Percentiles rank a stretch among this genome's conserved stretches.
Evolutionary conservation across 164 flowering plant genomes (phyloP).

Genomic region (Protea cynaroides): DNA sequence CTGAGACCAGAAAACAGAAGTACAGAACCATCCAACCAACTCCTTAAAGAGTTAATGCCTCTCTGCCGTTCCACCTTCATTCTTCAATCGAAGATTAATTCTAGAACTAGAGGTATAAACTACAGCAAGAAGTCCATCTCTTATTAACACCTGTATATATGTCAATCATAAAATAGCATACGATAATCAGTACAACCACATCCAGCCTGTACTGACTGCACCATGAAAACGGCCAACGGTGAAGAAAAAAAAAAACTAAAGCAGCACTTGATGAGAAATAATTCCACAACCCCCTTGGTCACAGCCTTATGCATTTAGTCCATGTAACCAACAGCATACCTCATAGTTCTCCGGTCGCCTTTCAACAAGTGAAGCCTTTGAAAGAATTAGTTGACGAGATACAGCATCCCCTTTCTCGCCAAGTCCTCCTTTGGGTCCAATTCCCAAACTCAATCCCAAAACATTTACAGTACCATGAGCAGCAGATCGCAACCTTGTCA

Average conservation of each 20-base stretch:
- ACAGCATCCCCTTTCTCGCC: constrained; percentile 94
- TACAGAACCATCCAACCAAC: no score
- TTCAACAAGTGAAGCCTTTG: constrained; percentile 86
- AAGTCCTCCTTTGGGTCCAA: constrained; percentile 96
- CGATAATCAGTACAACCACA: no score
- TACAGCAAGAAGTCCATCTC: no score
- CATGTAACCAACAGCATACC: constrained; percentile 37
- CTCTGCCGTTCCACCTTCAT: no score
- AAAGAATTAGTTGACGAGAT: constrained; percentile 85
- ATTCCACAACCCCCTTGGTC: neutral
- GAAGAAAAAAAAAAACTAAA: neutral
- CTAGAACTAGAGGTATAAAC: no score
- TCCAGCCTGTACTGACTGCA: neutral
- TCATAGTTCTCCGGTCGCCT: constrained; percentile 95
- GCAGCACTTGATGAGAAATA: neutral
- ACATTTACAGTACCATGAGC: constrained; percentile 87
- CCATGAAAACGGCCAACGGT: neutral
- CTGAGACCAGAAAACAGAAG: no score
- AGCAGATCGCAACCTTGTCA: constrained; percentile 88
- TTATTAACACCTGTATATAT: no score
- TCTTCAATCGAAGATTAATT: no score
- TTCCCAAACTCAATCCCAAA: constrained; percentile 62
- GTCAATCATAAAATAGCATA: no score
- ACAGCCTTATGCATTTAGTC: constrained; percentile 4
- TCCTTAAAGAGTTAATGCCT: no score